Evolutionary conservation across 257 asterid genomes (phyloP).

Genomic region (Ilex asprella): DNA sequence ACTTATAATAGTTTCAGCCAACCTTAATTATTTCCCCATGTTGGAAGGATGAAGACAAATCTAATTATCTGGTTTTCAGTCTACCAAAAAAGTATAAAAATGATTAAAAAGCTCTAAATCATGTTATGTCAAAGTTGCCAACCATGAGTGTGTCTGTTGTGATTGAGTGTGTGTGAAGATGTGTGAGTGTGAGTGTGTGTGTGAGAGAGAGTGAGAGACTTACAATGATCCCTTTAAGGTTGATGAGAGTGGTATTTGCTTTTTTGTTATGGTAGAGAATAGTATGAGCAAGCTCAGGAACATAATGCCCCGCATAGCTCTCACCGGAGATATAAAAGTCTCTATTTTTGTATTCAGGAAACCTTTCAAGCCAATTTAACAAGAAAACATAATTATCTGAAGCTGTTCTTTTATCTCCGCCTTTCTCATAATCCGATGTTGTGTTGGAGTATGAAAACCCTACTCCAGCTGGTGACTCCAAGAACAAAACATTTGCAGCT

Average conservation of each 20-base stretch:
- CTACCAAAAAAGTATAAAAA: no score
- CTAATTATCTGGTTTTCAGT: no score
- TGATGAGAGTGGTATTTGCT: conserved; percentile 37
- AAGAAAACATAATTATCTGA: conserved; percentile 46
- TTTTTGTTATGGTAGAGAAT: conserved; percentile 42
- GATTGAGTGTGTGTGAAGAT: no score
- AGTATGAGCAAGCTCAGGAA: conserved; percentile 70
- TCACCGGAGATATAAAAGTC: conserved; percentile 64
- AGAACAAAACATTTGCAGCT: conserved; percentile 72
- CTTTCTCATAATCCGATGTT: conserved; percentile 24
- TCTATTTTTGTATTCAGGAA: conserved; percentile 57
- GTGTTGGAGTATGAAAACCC: conserved; percentile 84
- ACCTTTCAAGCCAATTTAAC: conserved; percentile 69
- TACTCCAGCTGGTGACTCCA: conserved; percentile 88
- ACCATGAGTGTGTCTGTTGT: no score
- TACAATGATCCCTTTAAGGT: conserved; percentile 82
- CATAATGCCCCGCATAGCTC: conserved; percentile 80
- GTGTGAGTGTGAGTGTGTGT: no score
- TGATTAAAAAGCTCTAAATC: no score
- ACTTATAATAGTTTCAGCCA: no score
- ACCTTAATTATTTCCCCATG: no score
- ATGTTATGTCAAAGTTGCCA: no score
- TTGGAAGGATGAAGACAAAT: no score
- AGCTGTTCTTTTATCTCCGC: conserved; percentile 61
- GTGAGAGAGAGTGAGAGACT: conserved; percentile 10